Percentiles rank a stretch among this genome's conserved stretches.
Evolutionary conservation across 345 rosid species (phyloP).

Genomic region (Fremontodendron californicum): DNA sequence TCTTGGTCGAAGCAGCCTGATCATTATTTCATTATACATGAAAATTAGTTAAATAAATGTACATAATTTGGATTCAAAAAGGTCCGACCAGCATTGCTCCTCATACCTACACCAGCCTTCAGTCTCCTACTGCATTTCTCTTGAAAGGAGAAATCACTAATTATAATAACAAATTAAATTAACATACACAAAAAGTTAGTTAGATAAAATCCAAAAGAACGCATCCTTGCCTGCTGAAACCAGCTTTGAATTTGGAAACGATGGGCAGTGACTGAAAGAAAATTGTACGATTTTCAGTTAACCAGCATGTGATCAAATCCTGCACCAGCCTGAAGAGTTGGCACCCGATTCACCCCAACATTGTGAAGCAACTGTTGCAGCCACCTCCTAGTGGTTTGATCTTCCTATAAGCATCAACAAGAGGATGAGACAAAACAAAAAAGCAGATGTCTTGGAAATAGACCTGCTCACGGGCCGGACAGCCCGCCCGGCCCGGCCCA

Average conservation of each 20-base stretch:
- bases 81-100: neutral
- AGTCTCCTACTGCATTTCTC: neutral
- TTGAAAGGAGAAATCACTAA: neutral
- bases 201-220: neutral
- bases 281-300: conserved; percentile 25
- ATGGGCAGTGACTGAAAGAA: neutral
- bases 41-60: neutral
- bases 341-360: too few relatives aligned
- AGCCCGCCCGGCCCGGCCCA: too few relatives aligned
- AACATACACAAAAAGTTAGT: neutral
- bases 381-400: too few relatives aligned
- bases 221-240: neutral
- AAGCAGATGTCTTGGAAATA: too few relatives aligned
- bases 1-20: neutral
- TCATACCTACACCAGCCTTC: neutral
- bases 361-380: too few relatives aligned
- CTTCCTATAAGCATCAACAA: too few relatives aligned
- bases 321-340: too few relatives aligned
- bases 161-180: neutral
- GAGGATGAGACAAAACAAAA: too few relatives aligned
- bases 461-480: too few relatives aligned
- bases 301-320: too few relatives aligned
- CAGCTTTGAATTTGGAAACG: neutral
- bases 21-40: neutral
- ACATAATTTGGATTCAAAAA: neutral